Evolutionary conservation across 371 early-diverging fungal genomes (phyloP).

Genomic region (Mucor racemosus): DNA sequence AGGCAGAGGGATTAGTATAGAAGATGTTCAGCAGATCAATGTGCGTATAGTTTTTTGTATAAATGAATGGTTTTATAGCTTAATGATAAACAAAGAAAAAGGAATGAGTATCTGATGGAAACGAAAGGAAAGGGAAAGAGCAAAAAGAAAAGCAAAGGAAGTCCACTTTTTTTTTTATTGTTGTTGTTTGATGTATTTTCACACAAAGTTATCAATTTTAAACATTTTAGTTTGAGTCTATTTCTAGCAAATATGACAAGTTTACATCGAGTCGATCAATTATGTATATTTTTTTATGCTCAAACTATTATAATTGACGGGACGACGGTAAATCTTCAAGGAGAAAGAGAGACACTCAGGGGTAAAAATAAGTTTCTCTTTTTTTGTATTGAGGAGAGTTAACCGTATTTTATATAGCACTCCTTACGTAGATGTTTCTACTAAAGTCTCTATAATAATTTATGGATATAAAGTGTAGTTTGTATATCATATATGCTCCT

Average conservation of each 20-base stretch:
- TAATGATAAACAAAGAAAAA: too few relatives aligned
- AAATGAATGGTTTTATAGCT: not conserved
- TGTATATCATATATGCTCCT: too few relatives aligned
- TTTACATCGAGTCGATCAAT: not conserved
- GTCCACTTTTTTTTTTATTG: not conserved
- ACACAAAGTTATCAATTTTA: not conserved
- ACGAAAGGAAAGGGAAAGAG: constrained; percentile 28
- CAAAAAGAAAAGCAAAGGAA: constrained; percentile 9
- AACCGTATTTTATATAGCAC: not conserved
- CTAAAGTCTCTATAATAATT: too few relatives aligned
- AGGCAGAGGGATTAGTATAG: not conserved
- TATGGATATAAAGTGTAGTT: too few relatives aligned
- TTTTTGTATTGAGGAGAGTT: too few relatives aligned
- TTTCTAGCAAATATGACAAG: not conserved
- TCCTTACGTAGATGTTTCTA: too few relatives aligned
- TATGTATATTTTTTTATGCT: not conserved
- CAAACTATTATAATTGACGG: not conserved
- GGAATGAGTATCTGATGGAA: not conserved
- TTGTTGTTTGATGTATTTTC: not conserved
- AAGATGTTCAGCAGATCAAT: constrained; percentile 5
- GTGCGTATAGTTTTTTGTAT: not conserved
- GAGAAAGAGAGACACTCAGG: not conserved
- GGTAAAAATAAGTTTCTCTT: not conserved
- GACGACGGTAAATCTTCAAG: not conserved
- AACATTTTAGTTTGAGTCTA: not conserved